phyloP scores from a whole-genome alignment of 2,329 filamentous ascomycete species.

The Chrysoporthe puriensis region DNA sequence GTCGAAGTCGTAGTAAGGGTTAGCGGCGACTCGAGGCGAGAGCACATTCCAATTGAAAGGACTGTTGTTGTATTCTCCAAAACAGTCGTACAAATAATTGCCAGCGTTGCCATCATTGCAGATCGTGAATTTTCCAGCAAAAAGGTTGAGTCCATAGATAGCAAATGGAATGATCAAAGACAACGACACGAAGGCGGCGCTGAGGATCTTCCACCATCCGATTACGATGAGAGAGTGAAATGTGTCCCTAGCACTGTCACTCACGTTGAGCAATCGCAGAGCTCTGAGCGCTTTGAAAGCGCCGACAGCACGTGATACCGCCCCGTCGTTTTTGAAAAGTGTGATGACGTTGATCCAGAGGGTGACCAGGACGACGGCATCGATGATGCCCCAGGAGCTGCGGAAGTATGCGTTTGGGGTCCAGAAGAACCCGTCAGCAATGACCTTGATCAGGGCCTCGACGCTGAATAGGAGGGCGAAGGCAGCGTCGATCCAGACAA shows the following conservation, averaged over 20 bases:
- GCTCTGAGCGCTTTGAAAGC: constrained; percentile 97
- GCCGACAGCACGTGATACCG: constrained; percentile 86
- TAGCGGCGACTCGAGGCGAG: constrained; percentile 78
- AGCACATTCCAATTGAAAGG: constrained; percentile 87
- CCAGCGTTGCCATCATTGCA: constrained; percentile 77
- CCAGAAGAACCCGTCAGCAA: constrained; percentile 95
- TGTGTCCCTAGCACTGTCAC: constrained; percentile 91
- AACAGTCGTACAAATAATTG: constrained; percentile 71
- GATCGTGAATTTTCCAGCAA: constrained; percentile 75
- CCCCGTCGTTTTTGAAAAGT: constrained; percentile 78
- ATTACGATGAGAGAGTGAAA: constrained; percentile 96
- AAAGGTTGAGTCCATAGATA: constrained; percentile 92
- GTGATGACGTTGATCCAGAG: constrained; percentile 94
- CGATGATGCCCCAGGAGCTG: constrained; percentile 95
- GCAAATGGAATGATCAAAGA: constrained; percentile 95
- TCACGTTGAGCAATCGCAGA: constrained; percentile 88
- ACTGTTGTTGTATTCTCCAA: constrained; percentile 77
- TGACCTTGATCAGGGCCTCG: constrained; percentile 87
- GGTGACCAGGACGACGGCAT: constrained; percentile 86
- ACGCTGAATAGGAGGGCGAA: constrained; percentile 86
- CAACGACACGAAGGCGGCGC: constrained; percentile 89
- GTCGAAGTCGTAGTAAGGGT: constrained; percentile 90
- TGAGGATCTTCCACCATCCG: constrained; percentile 91
- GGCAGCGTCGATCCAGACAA: constrained; percentile 88
- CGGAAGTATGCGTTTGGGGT: constrained; percentile 97